A percentile compares a stretch with the other conserved stretches of the same genome.
Evolutionary conservation across 2,329 filamentous ascomycete species (phyloP).

Genomic region (Fusarium sarcochroum): DNA sequence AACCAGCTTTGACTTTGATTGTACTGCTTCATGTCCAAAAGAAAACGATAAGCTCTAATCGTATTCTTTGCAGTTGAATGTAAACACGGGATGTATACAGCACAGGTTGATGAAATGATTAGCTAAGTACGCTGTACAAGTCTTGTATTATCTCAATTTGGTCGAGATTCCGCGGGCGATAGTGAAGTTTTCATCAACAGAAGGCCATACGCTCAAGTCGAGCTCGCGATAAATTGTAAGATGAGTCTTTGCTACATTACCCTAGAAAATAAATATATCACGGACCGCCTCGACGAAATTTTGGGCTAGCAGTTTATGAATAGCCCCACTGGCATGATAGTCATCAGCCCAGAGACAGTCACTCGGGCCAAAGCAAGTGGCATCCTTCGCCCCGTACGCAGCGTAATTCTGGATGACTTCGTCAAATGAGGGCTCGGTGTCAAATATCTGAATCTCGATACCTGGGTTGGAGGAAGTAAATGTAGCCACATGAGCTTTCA

Average conservation of each 20-base stretch:
- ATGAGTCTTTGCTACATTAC: neutral
- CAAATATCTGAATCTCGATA: conserved; percentile 27
- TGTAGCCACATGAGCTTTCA: conserved; percentile 13
- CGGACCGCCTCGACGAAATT: conserved; percentile 20
- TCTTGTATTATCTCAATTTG: no score
- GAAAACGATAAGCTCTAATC: no score
- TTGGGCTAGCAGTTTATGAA: conserved; percentile 37
- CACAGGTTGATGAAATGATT: no score
- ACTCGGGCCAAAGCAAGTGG: conserved; percentile 32
- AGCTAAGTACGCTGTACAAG: no score
- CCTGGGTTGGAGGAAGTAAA: conserved; percentile 19
- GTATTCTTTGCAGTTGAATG: no score
- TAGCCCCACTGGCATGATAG: conserved; percentile 38
- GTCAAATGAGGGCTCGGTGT: conserved; percentile 32
- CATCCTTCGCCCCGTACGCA: conserved; percentile 33
- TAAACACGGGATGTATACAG: no score
- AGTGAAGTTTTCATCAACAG: no score
- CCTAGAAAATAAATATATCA: conserved; percentile 3
- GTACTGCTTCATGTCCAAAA: no score
- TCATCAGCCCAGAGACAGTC: conserved; percentile 39
- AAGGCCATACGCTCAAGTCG: no score
- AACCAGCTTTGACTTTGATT: no score
- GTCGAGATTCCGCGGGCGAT: no score
- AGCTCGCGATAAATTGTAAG: neutral
- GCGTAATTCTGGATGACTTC: conserved; percentile 18